Evolutionary conservation across 169 alveolate genomes (phyloP).

Genomic region (Plasmodium billcollinsi): DNA sequence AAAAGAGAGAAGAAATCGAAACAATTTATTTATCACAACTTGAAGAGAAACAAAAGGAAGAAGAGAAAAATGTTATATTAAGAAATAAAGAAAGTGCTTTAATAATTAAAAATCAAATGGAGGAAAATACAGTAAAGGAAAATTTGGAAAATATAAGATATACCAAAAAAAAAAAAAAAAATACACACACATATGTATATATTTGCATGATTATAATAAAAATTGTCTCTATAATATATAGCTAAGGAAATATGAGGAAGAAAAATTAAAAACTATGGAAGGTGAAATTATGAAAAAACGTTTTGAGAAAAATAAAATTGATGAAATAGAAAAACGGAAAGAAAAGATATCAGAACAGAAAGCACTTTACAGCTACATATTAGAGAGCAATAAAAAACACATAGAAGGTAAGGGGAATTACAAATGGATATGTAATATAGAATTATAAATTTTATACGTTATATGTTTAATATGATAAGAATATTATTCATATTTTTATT

Average conservation of each 20-base stretch:
- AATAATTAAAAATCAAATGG: slow-evolving; percentile 62
- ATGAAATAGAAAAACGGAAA: slow-evolving; percentile 61
- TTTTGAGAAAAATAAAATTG: slow-evolving; percentile 68
- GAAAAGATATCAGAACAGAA: slow-evolving; percentile 45
- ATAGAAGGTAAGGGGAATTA: slow-evolving; percentile 25
- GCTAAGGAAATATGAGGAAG: slow-evolving; percentile 71
- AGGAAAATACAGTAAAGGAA: slow-evolving; percentile 61
- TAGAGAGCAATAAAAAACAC: slow-evolving; percentile 52
- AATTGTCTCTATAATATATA: not conserved
- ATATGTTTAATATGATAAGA: too few relatives aligned
- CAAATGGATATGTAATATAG: not conserved
- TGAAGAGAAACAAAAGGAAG: slow-evolving; percentile 63
- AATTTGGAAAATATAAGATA: not conserved
- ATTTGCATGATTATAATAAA: not conserved
- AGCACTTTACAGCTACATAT: slow-evolving; percentile 30
- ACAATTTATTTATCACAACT: slow-evolving; percentile 46
- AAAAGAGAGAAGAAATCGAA: slow-evolving; percentile 69
- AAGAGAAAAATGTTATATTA: slow-evolving; percentile 37
- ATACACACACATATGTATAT: not conserved
- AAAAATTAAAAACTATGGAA: slow-evolving; percentile 51
- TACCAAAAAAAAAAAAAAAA: not conserved
- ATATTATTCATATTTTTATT: too few relatives aligned
- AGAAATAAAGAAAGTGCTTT: slow-evolving; percentile 71
- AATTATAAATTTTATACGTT: too few relatives aligned
- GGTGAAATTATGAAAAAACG: slow-evolving; percentile 68